These are phyloP conservation scores for Aspergillus sp. DNA, from an alignment of 2,329 filamentous ascomycete genomes.

Conservation along the genomic window DNA sequence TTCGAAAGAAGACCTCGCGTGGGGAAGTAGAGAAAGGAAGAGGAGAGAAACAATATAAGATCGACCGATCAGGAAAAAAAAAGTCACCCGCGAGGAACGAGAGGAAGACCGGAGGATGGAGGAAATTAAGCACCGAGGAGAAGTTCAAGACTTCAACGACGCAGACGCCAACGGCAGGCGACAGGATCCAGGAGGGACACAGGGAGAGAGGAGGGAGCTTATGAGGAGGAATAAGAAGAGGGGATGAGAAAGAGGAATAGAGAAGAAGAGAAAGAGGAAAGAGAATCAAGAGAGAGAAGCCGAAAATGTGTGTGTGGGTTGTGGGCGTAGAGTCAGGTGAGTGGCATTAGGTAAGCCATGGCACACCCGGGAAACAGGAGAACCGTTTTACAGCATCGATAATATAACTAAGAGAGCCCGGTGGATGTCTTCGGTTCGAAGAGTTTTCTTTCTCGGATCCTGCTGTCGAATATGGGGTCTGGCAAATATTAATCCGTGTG, in stretches of 20 bases:
- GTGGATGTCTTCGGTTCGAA: too few species aligned
- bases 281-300: not conserved
- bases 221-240: conserved; percentile 10
- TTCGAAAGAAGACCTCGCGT: conserved; percentile 9
- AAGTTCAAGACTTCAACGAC: conserved; percentile 15
- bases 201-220: conserved; percentile 6
- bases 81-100: conserved; percentile 10
- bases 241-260: conserved; percentile 12
- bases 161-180: conserved; percentile 13
- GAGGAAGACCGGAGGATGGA: conserved; percentile 10
- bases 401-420: too few species aligned
- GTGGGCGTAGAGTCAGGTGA: not conserved
- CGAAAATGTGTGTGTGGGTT: not conserved
- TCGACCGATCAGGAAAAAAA: conserved; percentile 14
- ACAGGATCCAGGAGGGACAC: conserved; percentile 10
- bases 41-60: conserved; percentile 8
- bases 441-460: too few species aligned
- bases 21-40: conserved; percentile 9
- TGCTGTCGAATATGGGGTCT: too few species aligned
- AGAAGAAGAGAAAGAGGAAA: conserved; percentile 8
- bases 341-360: conserved; percentile 1
- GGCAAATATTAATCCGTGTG: too few species aligned
- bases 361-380: not conserved
- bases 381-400: too few species aligned
- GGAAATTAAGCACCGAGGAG: conserved; percentile 15